Conservation (phyloP, 495 filamentous ascomycete genomes). For the Penicillium parvum region DNA sequence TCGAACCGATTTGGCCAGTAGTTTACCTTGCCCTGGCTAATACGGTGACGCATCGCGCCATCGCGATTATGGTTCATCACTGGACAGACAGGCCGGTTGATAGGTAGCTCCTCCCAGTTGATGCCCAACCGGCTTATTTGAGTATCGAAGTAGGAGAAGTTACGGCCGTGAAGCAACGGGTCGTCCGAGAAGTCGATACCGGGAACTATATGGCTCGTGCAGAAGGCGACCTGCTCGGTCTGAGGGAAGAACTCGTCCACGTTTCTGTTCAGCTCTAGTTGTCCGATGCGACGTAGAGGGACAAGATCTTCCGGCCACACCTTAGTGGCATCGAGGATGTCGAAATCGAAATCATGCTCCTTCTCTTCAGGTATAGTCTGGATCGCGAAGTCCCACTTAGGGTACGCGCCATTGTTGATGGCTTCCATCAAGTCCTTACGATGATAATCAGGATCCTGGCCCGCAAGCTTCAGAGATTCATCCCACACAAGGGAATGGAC, state of each 20-base stretch:
- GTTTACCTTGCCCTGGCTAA: slow-evolving; percentile 68
- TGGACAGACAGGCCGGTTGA: slow-evolving; percentile 75
- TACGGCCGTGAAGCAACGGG: slow-evolving; percentile 75
- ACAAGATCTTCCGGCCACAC: slow-evolving; percentile 83
- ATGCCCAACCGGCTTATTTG: slow-evolving; percentile 75
- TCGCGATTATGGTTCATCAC: slow-evolving; percentile 42
- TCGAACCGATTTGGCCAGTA: slow-evolving; percentile 86
- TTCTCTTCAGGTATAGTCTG: slow-evolving; percentile 68
- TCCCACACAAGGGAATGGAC: slow-evolving; percentile 87
- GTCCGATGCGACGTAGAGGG: slow-evolving; percentile 74
- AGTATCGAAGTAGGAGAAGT: slow-evolving; percentile 86
- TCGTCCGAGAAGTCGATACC: slow-evolving; percentile 87
- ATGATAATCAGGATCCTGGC: slow-evolving; percentile 85
- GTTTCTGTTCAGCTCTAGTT: slow-evolving; percentile 78
- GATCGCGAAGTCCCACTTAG: slow-evolving; percentile 78
- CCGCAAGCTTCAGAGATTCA: slow-evolving; percentile 75
- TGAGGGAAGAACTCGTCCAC: slow-evolving; percentile 84
- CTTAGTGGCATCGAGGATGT: slow-evolving; percentile 86
- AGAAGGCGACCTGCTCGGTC: slow-evolving; percentile 81
- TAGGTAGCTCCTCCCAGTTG: slow-evolving; percentile 84
- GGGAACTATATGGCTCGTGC: slow-evolving; percentile 78
- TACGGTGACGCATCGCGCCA: slow-evolving; percentile 40
- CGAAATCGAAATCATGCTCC: slow-evolving; percentile 81
- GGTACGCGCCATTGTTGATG: slow-evolving; percentile 65
- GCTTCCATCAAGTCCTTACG: slow-evolving; percentile 77